phyloP scores from a whole-genome alignment of 176 grass and related monocot genomes.

The Zoysia japonica region DNA sequence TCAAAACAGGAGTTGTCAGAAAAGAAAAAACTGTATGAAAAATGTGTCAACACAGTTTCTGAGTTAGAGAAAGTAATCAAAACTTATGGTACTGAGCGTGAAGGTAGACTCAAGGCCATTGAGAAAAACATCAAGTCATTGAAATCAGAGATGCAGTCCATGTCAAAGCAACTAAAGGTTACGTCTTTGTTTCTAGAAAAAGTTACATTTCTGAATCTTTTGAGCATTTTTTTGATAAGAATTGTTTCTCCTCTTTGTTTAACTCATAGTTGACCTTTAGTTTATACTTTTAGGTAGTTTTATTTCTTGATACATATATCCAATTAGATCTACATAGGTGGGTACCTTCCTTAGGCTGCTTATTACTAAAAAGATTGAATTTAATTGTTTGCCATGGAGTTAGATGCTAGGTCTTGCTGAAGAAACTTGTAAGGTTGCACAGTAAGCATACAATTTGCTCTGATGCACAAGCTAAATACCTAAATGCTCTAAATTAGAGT shows the following conservation, averaged over 20 bases:
- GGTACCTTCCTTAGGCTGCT: conserved; percentile 3
- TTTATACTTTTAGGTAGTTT: not conserved
- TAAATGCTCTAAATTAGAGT: not conserved
- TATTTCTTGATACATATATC: conserved; percentile 11
- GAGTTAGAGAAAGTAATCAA: conserved; percentile 74
- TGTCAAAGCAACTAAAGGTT: conserved; percentile 91
- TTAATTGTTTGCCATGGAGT: not conserved
- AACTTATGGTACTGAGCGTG: conserved; percentile 77
- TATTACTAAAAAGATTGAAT: conserved; percentile 8
- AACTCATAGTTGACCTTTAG: conserved; percentile 15
- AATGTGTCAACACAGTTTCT: conserved; percentile 65
- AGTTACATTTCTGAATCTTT: not conserved
- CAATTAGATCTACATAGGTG: conserved; percentile 13
- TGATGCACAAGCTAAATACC: conserved; percentile 2
- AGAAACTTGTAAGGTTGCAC: conserved; percentile 8
- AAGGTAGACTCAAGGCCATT: conserved; percentile 81
- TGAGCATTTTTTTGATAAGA: not conserved
- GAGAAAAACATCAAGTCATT: conserved; percentile 81
- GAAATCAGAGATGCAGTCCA: conserved; percentile 87
- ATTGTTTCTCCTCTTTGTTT: conserved; percentile 16
- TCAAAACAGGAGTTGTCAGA: conserved; percentile 62
- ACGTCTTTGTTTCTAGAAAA: conserved; percentile 28
- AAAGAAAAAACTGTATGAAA: conserved; percentile 64
- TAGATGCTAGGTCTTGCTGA: not conserved
- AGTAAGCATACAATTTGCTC: not conserved